Evolutionary conservation across 306 rosid species (phyloP), one percentile per base, ranked within the genome.

Genomic region (Sophora flavescens): DNA sequence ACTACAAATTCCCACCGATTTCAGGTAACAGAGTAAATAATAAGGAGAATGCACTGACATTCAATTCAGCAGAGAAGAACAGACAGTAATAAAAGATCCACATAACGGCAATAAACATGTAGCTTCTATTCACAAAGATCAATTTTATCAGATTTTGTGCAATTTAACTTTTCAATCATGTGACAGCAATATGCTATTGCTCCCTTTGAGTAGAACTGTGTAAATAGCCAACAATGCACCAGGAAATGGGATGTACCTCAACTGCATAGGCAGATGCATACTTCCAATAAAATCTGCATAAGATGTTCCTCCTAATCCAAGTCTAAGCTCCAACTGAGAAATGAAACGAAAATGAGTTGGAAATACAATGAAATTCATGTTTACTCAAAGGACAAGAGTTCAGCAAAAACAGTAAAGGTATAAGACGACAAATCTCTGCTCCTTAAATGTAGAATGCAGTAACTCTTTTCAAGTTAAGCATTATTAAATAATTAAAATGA

Each of bases 241-340:
- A 3, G 45, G 63, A 78, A 80, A 84, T 22, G 14, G 65, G 72
- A 44, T 69, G 77, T 89, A 95, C 97, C 97, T 95, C 93, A 95
- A 86, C 79, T 95, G 98, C 97, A 92, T 86, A 6, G 98, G 98
- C 38, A 95, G 90, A 90, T 92, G 90, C 81, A 90, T 2, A 76
- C 78, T 95, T 67, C 78, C 73, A 54, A 92, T 94, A 76, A 93
- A 93, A 81, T 93, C 98, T 74, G 81, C 90, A 75, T 93, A 93
- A 35, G 98, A 93, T 63, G 98, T 93, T 83, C 98, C 98, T 62
- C 98, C 98, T n/a, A 94, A 22, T 77, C 98, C 98, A 79, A 94
- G 87, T 83, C 85, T 94, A 69, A 94, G 93, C 90, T 94, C 98
- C 90, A 94, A 84, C 98, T 94, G 88, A 72, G 53, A 83, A 66